A percentile compares a stretch with the other conserved stretches of the same genome.
These are phyloP conservation scores for Echinochloa phyllopogon DNA, from an alignment of 176 grass and related monocot genomes.

Conservation along the genomic window DNA sequence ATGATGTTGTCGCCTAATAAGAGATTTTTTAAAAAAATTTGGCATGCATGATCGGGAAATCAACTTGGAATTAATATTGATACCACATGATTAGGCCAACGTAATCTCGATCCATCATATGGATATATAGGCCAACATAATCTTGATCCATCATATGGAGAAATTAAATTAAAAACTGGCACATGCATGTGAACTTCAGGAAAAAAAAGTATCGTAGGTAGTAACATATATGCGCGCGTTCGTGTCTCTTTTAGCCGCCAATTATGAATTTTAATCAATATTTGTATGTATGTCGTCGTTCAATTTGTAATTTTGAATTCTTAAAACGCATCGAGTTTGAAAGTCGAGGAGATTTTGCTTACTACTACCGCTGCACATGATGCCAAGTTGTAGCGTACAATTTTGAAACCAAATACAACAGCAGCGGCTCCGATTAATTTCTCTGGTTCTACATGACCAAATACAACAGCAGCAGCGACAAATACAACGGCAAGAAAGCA, in stretches of 20 bases:
- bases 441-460: too few species aligned
- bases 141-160: neutral
- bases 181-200: neutral
- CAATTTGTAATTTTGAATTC: too few species aligned
- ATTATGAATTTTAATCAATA: too few species aligned
- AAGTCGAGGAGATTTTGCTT: neutral
- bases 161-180: too few species aligned
- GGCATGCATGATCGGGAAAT: neutral
- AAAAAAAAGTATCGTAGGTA: neutral
- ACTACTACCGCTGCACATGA: neutral
- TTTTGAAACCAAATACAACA: neutral
- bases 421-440: neutral
- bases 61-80: neutral
- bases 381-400: neutral
- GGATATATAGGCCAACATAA: too few species aligned
- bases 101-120: neutral
- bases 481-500: slow-evolving; percentile 23
- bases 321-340: neutral
- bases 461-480: too few species aligned
- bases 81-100: neutral
- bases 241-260: neutral
- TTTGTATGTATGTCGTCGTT: too few species aligned
- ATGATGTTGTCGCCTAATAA: neutral
- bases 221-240: neutral
- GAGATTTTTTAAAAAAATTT: neutral